phyloP scores from a whole-genome alignment of 306 rosid species.

The Quercus rubra region DNA sequence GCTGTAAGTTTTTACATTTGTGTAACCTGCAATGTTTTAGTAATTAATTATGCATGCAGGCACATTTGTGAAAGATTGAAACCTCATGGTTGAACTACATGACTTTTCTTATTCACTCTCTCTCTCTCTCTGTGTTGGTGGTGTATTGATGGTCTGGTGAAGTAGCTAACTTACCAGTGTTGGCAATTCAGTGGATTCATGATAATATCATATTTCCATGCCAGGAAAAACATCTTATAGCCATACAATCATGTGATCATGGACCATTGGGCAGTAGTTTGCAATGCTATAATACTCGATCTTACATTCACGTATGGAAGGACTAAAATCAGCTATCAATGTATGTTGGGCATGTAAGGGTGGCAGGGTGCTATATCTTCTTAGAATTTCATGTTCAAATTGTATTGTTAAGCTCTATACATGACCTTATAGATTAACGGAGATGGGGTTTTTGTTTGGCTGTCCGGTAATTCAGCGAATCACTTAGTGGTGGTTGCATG shows the following conservation, averaged over 20 bases:
- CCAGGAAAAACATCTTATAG: background rate
- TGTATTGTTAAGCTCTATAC: background rate
- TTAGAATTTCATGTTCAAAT: too few species aligned
- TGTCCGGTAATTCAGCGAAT: background rate
- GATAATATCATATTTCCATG: background rate
- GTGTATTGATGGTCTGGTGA: too few species aligned
- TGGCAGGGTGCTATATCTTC: too few species aligned
- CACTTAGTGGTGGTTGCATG: background rate
- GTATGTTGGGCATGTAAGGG: too few species aligned
- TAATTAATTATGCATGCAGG: background rate
- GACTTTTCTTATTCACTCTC: background rate
- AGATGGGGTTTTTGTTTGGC: background rate
- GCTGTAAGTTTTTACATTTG: conserved; percentile 53
- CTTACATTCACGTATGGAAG: background rate
- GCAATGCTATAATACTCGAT: background rate
- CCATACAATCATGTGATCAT: background rate
- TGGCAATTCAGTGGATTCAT: background rate
- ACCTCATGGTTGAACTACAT: background rate
- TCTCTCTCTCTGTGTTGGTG: background rate
- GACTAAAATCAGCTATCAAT: too few species aligned
- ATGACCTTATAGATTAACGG: background rate
- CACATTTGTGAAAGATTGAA: background rate
- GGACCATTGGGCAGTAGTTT: background rate
- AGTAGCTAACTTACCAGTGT: background rate
- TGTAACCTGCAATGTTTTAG: background rate